phyloP scores from a whole-genome alignment of 1,139 yeast species.

The Oligophagozyma castellii region DNA sequence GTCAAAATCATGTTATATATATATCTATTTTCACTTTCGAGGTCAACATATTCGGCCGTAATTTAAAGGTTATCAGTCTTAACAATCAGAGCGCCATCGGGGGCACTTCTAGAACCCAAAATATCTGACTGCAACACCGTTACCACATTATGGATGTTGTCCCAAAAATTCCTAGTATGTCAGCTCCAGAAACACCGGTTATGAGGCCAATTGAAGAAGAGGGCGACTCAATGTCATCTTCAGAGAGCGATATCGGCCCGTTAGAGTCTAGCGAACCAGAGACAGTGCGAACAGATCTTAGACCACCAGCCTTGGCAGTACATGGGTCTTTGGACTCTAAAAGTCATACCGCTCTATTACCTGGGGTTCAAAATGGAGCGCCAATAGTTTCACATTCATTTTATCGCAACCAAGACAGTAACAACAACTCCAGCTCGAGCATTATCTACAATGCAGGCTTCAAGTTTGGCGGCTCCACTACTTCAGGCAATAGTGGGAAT shows the following conservation, averaged over 20 bases:
- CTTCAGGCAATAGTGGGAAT: constrained; percentile 2
- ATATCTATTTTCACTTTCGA: no score
- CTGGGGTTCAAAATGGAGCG: no score
- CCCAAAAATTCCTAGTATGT: no score
- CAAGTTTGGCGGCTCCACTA: constrained; percentile 18
- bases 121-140: no score
- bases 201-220: constrained; percentile 20
- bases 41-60: no score
- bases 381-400: no score
- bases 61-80: no score
- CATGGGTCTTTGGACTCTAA: constrained; percentile 6
- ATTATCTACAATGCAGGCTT: constrained; percentile 21
- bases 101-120: no score
- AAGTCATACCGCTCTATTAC: constrained; percentile 13
- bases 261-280: not conserved
- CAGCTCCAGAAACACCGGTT: no score
- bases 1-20: no score
- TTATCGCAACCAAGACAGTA: constrained; percentile 15
- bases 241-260: not conserved
- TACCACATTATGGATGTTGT: no score
- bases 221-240: constrained; percentile 6
- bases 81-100: no score
- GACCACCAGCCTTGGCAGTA: constrained; percentile 1
- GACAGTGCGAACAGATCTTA: constrained; percentile 1
- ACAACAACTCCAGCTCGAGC: constrained; percentile 23